These are phyloP conservation scores for Phytophthora vignae DNA, from an alignment of 352 stramenopile species.

Conservation along the genomic window DNA sequence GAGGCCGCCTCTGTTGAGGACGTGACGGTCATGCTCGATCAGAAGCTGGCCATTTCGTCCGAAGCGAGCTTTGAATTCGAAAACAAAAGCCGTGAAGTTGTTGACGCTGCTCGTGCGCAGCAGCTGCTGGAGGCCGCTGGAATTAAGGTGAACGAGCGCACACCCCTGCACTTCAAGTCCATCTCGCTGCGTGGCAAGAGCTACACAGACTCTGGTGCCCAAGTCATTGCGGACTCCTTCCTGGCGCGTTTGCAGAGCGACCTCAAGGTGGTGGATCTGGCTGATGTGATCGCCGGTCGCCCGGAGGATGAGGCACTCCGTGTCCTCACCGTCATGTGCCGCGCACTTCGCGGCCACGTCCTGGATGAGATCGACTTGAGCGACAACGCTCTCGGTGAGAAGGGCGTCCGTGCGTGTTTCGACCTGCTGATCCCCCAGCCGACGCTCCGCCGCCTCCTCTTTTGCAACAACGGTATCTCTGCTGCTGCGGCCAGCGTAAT, in stretches of 20 bases:
- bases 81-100: slow-evolving; percentile 69
- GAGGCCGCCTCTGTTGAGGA: slow-evolving; percentile 47
- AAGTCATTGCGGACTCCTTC: slow-evolving; percentile 62
- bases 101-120: slow-evolving; percentile 64
- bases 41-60: slow-evolving; percentile 53
- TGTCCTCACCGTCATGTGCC: slow-evolving; percentile 86
- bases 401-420: slow-evolving; percentile 81
- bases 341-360: slow-evolving; percentile 72
- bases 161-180: slow-evolving; percentile 53
- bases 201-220: slow-evolving; percentile 75
- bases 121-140: slow-evolving; percentile 55
- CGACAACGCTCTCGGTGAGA: slow-evolving; percentile 82
- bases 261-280: slow-evolving; percentile 83
- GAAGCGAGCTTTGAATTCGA: slow-evolving; percentile 64
- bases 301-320: slow-evolving; percentile 91
- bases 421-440: slow-evolving; percentile 76
- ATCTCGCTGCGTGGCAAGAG: slow-evolving; percentile 83
- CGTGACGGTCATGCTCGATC: slow-evolving; percentile 52
- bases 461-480: slow-evolving; percentile 3
- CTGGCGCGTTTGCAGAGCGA: slow-evolving; percentile 49
- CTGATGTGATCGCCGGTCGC: slow-evolving; percentile 93
- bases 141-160: slow-evolving; percentile 42
- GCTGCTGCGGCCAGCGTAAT: neutral
- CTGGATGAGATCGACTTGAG: slow-evolving; percentile 90
- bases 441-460: slow-evolving; percentile 56